phyloP scores from a whole-genome alignment of 305 asterid genomes.

The Fraxinus xanthoxyloides region DNA sequence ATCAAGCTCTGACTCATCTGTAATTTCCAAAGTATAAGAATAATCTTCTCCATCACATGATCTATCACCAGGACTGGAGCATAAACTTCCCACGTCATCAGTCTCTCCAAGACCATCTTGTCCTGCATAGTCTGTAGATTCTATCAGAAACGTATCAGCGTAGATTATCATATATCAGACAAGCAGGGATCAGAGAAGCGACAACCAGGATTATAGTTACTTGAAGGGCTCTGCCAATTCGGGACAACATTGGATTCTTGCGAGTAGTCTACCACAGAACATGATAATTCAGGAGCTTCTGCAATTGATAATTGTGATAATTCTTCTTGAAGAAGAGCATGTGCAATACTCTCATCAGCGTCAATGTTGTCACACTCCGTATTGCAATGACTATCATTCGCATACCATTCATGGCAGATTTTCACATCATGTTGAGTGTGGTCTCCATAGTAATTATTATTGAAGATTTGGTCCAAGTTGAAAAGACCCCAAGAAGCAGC shows the following conservation, averaged over 20 bases:
- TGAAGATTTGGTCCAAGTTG: constrained; percentile 62
- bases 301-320: constrained; percentile 52
- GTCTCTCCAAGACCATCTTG: constrained; percentile 42
- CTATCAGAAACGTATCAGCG: constrained; percentile 21
- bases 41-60: constrained; percentile 62
- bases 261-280: constrained; percentile 41
- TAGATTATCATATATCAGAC: constrained; percentile 15
- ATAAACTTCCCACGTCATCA: constrained; percentile 56
- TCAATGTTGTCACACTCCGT: constrained; percentile 33
- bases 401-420: constrained; percentile 65
- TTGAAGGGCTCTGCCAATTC: constrained; percentile 50
- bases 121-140: constrained; percentile 38
- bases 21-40: constrained; percentile 61
- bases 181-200: constrained; percentile 23
- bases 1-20: constrained; percentile 75
- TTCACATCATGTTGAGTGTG: constrained; percentile 64
- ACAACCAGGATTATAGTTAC: constrained; percentile 46
- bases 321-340: constrained; percentile 65
- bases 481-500: constrained; percentile 59
- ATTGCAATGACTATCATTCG: constrained; percentile 40
- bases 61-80: constrained; percentile 74
- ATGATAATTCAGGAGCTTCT: constrained; percentile 52
- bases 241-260: constrained; percentile 40
- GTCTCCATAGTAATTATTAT: constrained; percentile 73
- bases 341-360: constrained; percentile 60